Conservation (phyloP, 2,329 filamentous ascomycete species). For the Graphium sp. region DNA sequence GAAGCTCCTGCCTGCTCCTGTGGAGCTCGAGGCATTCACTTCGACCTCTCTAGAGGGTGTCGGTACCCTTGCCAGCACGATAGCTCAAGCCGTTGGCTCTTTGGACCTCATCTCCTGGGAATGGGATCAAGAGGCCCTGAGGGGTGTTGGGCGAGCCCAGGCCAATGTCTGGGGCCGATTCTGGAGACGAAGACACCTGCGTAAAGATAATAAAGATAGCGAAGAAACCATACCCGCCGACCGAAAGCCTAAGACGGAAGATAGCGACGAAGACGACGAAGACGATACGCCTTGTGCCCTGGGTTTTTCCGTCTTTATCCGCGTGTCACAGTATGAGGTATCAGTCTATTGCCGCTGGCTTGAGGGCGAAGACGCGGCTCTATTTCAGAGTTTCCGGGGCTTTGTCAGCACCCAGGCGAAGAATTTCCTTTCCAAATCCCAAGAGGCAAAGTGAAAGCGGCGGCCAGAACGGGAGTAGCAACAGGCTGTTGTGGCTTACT, state of each 20-base stretch:
- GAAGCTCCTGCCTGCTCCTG: constrained; percentile 23
- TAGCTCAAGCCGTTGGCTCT: constrained; percentile 28
- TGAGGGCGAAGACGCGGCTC: constrained; percentile 51
- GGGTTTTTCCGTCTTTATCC: constrained; percentile 5
- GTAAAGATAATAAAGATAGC: constrained; percentile 1
- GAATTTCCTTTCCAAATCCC: too few relatives aligned
- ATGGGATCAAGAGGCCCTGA: constrained; percentile 35
- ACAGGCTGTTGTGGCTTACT: not conserved
- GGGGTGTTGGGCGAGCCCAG: constrained; percentile 45
- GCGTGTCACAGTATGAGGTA: not conserved
- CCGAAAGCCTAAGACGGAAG: constrained; percentile 7
- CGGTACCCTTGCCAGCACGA: constrained; percentile 13
- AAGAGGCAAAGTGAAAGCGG: not conserved
- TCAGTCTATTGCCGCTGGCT: constrained; percentile 34
- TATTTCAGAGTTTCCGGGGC: constrained; percentile 81
- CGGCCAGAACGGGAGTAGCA: not conserved
- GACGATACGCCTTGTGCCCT: constrained; percentile 2
- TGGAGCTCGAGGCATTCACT: constrained; percentile 22
- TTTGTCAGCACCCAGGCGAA: constrained; percentile 43
- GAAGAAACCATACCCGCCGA: not conserved
- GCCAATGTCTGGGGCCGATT: constrained; percentile 66
- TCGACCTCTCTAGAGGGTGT: constrained; percentile 26
- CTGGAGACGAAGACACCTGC: constrained; percentile 34
- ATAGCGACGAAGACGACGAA: constrained; percentile 6
- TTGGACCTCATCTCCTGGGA: constrained; percentile 46